A percentile compares a stretch with the other conserved stretches of the same genome.
phyloP scores from a whole-genome alignment of 2,329 filamentous ascomycete species.

The Scortechinia acanthostroma region DNA sequence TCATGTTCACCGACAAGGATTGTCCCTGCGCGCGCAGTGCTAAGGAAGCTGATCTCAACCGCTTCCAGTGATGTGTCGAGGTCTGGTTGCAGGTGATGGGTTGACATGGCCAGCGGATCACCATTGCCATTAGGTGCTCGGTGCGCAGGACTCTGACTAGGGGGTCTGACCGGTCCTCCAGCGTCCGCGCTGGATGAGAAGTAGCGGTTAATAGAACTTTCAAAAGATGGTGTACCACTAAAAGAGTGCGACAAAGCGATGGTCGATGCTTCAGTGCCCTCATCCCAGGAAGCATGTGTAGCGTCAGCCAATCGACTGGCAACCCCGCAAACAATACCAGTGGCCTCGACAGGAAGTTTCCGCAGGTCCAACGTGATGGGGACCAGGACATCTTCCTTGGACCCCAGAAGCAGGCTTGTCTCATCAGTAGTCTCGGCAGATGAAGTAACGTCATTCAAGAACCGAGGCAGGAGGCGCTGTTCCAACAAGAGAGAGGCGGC shows the following conservation, averaged over 20 bases:
- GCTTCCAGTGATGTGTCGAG: neutral
- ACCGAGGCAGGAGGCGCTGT: slow-evolving; percentile 42
- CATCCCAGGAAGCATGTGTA: slow-evolving; percentile 38
- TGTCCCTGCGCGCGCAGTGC: neutral
- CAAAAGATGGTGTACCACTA: no score
- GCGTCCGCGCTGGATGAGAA: slow-evolving; percentile 1
- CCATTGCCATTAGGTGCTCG: neutral
- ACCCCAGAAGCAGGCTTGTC: slow-evolving; percentile 28
- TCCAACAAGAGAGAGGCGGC: slow-evolving; percentile 34
- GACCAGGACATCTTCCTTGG: slow-evolving; percentile 60
- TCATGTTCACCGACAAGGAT: slow-evolving; percentile 1
- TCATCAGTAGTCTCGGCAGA: slow-evolving; percentile 33
- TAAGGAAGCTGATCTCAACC: neutral
- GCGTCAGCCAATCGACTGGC: slow-evolving; percentile 75
- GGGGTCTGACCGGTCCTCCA: neutral
- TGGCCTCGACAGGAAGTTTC: slow-evolving; percentile 76
- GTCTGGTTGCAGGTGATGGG: neutral
- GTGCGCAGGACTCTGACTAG: no score
- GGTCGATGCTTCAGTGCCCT: slow-evolving; percentile 5
- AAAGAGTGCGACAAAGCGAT: slow-evolving; percentile 8
- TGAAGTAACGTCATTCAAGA: slow-evolving; percentile 73
- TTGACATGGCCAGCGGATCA: neutral
- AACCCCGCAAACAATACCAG: slow-evolving; percentile 90
- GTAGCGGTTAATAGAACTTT: neutral
- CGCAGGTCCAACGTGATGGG: slow-evolving; percentile 84